A percentile compares a stretch with the other conserved stretches of the same genome.
Evolutionary conservation across 345 rosid species (phyloP).

Genomic region (Punica granatum): DNA sequence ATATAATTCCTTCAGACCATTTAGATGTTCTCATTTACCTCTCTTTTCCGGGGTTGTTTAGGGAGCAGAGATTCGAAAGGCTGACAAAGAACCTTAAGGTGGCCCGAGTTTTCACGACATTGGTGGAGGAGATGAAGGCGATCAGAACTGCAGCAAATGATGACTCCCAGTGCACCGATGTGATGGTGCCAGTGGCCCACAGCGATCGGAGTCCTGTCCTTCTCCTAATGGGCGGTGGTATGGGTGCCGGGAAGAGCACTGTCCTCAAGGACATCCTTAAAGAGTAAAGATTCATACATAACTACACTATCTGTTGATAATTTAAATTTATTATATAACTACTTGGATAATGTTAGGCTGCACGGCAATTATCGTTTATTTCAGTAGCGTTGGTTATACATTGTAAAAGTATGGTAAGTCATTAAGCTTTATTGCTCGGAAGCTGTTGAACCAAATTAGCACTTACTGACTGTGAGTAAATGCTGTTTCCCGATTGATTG

Average conservation of each 20-base stretch:
- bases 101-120: slow-evolving; percentile 63
- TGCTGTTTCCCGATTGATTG: not conserved
- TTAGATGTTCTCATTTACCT: not conserved
- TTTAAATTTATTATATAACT: not conserved
- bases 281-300: slow-evolving; percentile 40
- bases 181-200: slow-evolving; percentile 86
- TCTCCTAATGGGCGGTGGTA: slow-evolving; percentile 95
- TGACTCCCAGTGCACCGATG: slow-evolving; percentile 54
- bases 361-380: not conserved
- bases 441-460: too few relatives aligned
- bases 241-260: slow-evolving; percentile 99
- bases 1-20: not conserved
- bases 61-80: slow-evolving; percentile 83
- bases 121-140: slow-evolving; percentile 89
- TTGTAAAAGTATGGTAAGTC: not conserved
- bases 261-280: slow-evolving; percentile 84
- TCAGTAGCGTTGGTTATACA: not conserved
- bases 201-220: slow-evolving; percentile 82
- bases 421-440: too few relatives aligned
- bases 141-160: slow-evolving; percentile 50
- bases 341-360: not conserved
- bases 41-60: slow-evolving; percentile 9
- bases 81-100: slow-evolving; percentile 72
- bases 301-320: not conserved
- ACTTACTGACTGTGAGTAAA: too few relatives aligned